A percentile compares a stretch with the other conserved stretches of the same genome.
phyloP scores from a whole-genome alignment of 2,329 filamentous ascomycete genomes.

The Cryphonectria nitschkei region DNA sequence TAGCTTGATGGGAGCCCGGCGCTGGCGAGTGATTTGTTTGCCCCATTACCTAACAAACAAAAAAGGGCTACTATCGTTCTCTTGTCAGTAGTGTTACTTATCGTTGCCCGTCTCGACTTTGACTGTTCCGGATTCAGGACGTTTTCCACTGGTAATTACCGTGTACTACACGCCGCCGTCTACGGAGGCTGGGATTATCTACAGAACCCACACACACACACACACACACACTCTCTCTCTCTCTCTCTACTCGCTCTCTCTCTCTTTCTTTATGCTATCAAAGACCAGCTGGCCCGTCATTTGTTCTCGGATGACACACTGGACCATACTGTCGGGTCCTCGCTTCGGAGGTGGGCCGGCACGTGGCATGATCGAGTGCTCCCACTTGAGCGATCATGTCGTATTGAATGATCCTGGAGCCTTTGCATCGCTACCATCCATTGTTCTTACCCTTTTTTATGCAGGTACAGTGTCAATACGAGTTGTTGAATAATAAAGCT shows the following conservation, averaged over 20 bases:
- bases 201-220: not conserved
- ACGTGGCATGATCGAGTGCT: not conserved
- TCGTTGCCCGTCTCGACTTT: too few species aligned
- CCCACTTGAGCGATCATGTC: not conserved
- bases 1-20: not conserved
- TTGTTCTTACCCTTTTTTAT: not conserved
- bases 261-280: not conserved
- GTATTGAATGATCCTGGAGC: not conserved
- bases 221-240: not conserved
- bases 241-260: not conserved
- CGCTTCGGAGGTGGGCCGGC: not conserved
- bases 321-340: conserved; percentile 6
- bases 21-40: not conserved
- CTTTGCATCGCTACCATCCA: not conserved
- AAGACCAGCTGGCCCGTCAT: not conserved
- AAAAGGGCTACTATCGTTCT: too few species aligned
- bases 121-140: too few species aligned
- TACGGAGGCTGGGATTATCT: not conserved
- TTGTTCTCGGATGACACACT: not conserved
- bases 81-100: too few species aligned
- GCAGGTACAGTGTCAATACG: not conserved
- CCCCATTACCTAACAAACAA: not conserved
- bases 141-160: too few species aligned
- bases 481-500: too few species aligned
- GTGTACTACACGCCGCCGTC: too few species aligned